phyloP scores from a whole-genome alignment of 306 rosid species.

The Quercus ilex region DNA sequence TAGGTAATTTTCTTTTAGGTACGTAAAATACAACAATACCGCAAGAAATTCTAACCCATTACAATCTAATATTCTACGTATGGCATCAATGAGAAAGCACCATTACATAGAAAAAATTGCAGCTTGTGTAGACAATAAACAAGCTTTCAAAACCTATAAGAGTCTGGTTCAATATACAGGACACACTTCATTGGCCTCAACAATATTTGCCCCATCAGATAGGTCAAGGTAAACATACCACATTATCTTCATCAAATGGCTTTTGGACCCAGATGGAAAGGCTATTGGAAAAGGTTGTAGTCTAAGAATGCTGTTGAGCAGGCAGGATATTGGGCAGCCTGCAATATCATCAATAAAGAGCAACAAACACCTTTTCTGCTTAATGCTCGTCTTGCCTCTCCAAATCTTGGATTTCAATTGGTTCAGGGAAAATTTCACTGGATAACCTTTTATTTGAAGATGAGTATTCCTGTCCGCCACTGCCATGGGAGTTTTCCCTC shows the following conservation, averaged over 20 bases:
- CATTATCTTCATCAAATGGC: background rate
- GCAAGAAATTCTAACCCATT: background rate
- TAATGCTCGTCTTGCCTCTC: slow-evolving; percentile 47
- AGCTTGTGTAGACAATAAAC: background rate
- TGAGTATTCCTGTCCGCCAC: slow-evolving; percentile 67
- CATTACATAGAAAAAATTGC: slow-evolving; percentile 1
- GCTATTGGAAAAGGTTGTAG: background rate
- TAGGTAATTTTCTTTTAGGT: background rate
- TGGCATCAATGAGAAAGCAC: background rate
- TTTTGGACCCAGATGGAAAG: background rate
- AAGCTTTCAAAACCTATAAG: slow-evolving; percentile 1
- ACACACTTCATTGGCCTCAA: background rate
- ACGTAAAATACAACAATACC: background rate
- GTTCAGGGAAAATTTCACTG: slow-evolving; percentile 90
- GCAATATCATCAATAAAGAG: background rate
- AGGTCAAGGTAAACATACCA: background rate
- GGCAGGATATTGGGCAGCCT: background rate
- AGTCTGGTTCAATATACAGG: slow-evolving; percentile 1
- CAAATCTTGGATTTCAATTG: slow-evolving; percentile 54
- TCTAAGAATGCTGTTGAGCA: background rate
- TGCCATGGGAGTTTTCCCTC: slow-evolving; percentile 64
- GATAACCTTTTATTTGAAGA: slow-evolving; percentile 78
- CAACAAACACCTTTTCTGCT: slow-evolving; percentile 15
- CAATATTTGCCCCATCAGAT: background rate
- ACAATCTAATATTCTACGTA: background rate